Evolutionary conservation across 2,329 filamentous ascomycete species (phyloP), one percentile per base, ranked within the genome.

Genomic region (Teratosphaeria destructans): DNA sequence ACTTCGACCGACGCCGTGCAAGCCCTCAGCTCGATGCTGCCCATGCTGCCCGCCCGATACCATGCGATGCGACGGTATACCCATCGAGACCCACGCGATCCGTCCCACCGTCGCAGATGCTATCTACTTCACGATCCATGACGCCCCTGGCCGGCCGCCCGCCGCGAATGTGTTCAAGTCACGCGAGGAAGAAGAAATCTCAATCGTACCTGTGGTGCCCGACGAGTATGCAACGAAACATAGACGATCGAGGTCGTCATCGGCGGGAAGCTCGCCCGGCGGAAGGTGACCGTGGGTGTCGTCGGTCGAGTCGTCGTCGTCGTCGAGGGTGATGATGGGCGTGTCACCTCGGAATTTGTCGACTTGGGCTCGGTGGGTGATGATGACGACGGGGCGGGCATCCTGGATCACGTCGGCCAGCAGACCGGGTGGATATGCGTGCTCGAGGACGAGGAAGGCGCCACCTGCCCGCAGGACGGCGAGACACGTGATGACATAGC

Each of bases 211-310:
- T 0, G 88, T 91, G 0, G 88, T 90, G 39, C 88, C 88, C 4
- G 86, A 89, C 0, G 87, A 89, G 73, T 91, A 91, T 1, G 87
- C 87, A n/a, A 92, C 87, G 70, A 92, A 93, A 19, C 86, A 84
- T 23, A 92, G 79, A 52, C 85, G 81, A 63, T 91, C 88, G 58
- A 92, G 74, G 68, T 92, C 88, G 67, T 85, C 79, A 7, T 86
- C 82, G 0, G 79, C 77, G 2, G 86, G 85, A 26, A 23, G 77
- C 64, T 5, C 72, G 19, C 43, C 43, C 69, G 55, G 53, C 32
- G 19, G 27, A 32, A 57, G n/a, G 11, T 64, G 57, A 11, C 54
- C 54, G 26, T 60, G 55, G 26, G 60, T 59, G 19, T 75, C 71
- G 71, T 73, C 66, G 75, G 75, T 58, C 60, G 55, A 19, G 3